phyloP scores from a whole-genome alignment of 176 grass and related monocot genomes.

The Zea luxurians region DNA sequence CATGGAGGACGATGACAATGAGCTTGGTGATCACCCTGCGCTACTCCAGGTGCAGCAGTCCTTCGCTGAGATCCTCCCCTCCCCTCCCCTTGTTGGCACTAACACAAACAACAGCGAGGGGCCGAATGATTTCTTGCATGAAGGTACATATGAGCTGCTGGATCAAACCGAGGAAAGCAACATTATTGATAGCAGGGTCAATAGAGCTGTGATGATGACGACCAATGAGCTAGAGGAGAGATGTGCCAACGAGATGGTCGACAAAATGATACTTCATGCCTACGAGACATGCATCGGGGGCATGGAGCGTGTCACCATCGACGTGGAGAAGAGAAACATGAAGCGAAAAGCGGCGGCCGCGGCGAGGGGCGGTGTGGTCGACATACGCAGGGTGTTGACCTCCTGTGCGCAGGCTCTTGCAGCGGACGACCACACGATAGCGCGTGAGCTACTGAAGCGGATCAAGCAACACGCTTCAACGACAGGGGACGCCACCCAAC shows the following conservation, averaged over 20 bases:
- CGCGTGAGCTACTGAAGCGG: not conserved
- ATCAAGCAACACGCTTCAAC: not conserved
- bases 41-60: constrained; percentile 40
- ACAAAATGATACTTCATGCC: not conserved
- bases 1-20: constrained; percentile 47
- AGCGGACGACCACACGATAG: not conserved
- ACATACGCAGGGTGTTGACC: not conserved
- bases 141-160: not conserved
- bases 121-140: not conserved
- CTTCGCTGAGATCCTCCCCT: constrained; percentile 35
- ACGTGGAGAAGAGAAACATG: not conserved
- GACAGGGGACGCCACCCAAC: not conserved
- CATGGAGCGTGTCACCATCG: not conserved
- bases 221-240: not conserved
- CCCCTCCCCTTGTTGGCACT: not conserved
- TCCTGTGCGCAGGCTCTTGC: not conserved
- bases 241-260: not conserved
- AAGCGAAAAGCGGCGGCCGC: not conserved
- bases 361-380: not conserved
- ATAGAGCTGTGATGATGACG: not conserved
- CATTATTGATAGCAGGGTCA: not conserved
- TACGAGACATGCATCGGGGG: not conserved
- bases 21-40: constrained; percentile 17
- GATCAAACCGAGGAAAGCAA: not conserved
- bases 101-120: not conserved